Evolutionary conservation across 169 alveolate species (phyloP), one percentile per base, ranked within the genome.

Genomic region (Babesia bigemina): DNA sequence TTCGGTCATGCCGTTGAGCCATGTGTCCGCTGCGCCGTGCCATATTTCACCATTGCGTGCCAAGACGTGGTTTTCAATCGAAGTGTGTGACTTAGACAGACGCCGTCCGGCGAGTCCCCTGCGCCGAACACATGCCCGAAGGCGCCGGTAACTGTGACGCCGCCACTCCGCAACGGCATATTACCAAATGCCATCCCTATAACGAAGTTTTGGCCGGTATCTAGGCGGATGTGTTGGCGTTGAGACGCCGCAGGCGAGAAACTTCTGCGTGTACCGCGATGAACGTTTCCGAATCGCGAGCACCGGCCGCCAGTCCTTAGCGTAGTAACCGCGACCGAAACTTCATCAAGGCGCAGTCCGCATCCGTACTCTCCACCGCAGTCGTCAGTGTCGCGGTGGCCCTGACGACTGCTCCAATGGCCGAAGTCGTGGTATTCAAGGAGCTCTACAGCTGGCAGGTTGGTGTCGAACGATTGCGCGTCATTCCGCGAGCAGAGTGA

Each of bases 401-500:
- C 50, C 50, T 16, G 50, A 45, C 50, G 7, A 45, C 50, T 16
- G n/a, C n/a, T 1, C 11, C 55, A 33, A 78, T 78, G 86, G 86
- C 72, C 44, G 79, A 78, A 28, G 61, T 78, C 47, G 74, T 78
- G 69, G 57, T 65, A 39, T 78, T 67, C 72, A 55, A 78, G 56
- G 86, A 78, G 62, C 75, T 78, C 42, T 78, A 67, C 44, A 78
- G 75, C 74, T 78, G 86, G 86, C 79, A 78, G 81, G 86, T 78
- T 28, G 24, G 72, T 22, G 16, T 0, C 14, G 19, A 16, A 14
- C 33, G 3, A 4, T 19, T 24, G 8, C 65, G 42, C 24, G 24
- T 3, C 47, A 26, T 21, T 2, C 39, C 11, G 52, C 13, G 71
- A 44, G 50, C 70, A 78, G 86, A 78, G 61, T 59, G 86, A 78